Evolutionary conservation across 139 green algal species (phyloP).

Genomic region (Tetraselmis striata): DNA sequence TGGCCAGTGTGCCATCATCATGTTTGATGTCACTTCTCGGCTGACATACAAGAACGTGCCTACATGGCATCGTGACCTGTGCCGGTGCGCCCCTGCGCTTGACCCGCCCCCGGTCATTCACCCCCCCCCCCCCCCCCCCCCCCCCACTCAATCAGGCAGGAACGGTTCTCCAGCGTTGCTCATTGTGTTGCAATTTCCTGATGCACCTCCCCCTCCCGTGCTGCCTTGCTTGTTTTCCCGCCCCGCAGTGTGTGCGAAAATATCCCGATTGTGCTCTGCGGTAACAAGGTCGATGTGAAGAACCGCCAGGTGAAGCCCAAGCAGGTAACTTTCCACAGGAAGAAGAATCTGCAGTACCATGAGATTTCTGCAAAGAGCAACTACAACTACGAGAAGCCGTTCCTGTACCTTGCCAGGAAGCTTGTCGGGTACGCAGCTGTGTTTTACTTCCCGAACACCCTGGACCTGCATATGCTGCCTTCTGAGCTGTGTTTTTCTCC

Average conservation of each 20-base stretch:
- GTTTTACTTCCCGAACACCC: too few relatives aligned
- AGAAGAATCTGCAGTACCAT: conserved; percentile 99
- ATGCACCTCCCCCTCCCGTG: neutral
- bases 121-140: too few relatives aligned
- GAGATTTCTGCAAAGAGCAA: conserved; percentile 99
- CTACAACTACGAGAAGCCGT: conserved; percentile 99
- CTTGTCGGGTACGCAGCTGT: conserved; percentile 73
- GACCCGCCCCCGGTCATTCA: neutral
- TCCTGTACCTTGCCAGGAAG: conserved; percentile 98
- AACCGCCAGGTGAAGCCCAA: conserved; percentile 99
- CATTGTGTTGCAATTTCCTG: too few relatives aligned
- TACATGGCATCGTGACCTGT: conserved; percentile 97
- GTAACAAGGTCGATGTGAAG: conserved; percentile 99
- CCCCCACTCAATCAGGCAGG: too few relatives aligned
- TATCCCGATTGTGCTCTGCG: conserved; percentile 99
- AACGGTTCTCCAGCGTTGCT: too few relatives aligned
- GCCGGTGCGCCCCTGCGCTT: conserved; percentile 40
- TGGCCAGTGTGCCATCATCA: conserved; percentile 99
- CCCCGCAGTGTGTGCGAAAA: conserved; percentile 89
- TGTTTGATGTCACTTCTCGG: conserved; percentile 99
- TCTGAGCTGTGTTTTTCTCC: neutral
- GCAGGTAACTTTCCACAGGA: conserved; percentile 93
- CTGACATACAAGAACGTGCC: conserved; percentile 99
- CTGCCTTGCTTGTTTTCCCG: neutral
- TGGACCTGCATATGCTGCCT: too few relatives aligned